Evolutionary conservation across 2,329 filamentous ascomycete species (phyloP), one percentile per base, ranked within the genome.

Genomic region (Cladophialophora exuberans): DNA sequence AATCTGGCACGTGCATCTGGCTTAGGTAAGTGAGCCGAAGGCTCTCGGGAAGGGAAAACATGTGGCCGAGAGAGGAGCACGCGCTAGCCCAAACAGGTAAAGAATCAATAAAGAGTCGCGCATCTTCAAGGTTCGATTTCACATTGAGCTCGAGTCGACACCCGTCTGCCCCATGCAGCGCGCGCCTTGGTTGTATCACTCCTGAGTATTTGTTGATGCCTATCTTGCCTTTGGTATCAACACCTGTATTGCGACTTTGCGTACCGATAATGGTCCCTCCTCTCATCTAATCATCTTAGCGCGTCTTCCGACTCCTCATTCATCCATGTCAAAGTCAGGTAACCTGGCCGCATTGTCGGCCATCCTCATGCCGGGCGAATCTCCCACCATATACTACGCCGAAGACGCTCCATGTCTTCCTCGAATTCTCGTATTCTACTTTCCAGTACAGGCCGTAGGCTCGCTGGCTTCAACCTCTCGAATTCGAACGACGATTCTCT

Each of bases 401-500:
- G 87, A 86, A 70, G 94, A 99, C 73, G 85, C 90, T 58, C 78
- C 92, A 62, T 86, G 72, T 83, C 92, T 75, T 80, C 91, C 60
- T 85, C 73, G 92, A 47, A 80, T 97, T 65, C 81, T 97, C 64
- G 82, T 97, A 72, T 97, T 97, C 79, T 90, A 97, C 72, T 93
- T 93, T 11, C 84, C 91, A 13, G 93, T 93, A 42, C 91, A 92
- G 25, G 95, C 90, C 38, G 86, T 89, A 66, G 95, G 96, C 74
- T 88, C 88, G 63, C 90, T 85, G 44, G 84, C 86, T 67, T 95
- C 90, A 74, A 93, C 88, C 74, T 97, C 93, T 60, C 88, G 94
- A 72, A 92, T 97, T 64, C 93, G 97, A 76, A 83, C 94, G 62
- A 94, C 97, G 73, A 83, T 99, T 73, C 90, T 95, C 75, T 89